phyloP scores from a whole-genome alignment of 352 stramenopile genomes.

The Elongisporangium undulatum region DNA sequence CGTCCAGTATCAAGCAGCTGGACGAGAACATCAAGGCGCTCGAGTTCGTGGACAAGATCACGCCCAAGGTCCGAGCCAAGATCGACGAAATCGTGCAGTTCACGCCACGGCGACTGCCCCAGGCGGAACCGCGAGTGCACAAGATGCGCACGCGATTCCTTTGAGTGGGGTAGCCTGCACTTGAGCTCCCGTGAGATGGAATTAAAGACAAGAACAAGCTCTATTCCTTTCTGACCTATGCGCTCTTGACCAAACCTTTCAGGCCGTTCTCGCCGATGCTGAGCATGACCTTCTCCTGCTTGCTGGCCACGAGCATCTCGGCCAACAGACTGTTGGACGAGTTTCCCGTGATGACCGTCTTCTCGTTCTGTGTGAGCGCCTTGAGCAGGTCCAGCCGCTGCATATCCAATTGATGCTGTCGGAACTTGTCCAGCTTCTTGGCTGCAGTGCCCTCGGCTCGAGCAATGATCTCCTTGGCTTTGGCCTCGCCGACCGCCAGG shows the following conservation, averaged over 20 bases:
- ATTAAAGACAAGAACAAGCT: background rate
- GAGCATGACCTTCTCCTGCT: slow-evolving; percentile 37
- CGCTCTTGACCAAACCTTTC: slow-evolving; percentile 17
- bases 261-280: slow-evolving; percentile 23
- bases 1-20: slow-evolving; percentile 45
- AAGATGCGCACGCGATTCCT: slow-evolving; percentile 9
- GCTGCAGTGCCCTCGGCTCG: slow-evolving; percentile 28
- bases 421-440: slow-evolving; percentile 35
- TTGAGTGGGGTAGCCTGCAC: background rate
- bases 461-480: slow-evolving; percentile 32
- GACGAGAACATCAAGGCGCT: slow-evolving; percentile 62
- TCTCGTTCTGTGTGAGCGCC: slow-evolving; percentile 32
- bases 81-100: slow-evolving; percentile 60
- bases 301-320: slow-evolving; percentile 37
- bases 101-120: slow-evolving; percentile 17
- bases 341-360: slow-evolving; percentile 35
- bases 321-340: slow-evolving; percentile 45
- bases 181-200: background rate
- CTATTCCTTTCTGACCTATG: slow-evolving; percentile 5
- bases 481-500: slow-evolving; percentile 18
- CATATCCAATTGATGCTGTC: slow-evolving; percentile 30
- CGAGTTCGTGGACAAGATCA: slow-evolving; percentile 52
- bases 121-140: slow-evolving; percentile 16
- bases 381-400: slow-evolving; percentile 32
- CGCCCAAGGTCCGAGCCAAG: slow-evolving; percentile 44